Evolutionary conservation across 805 yeast genomes (phyloP), one percentile per base, ranked within the genome.

Genomic region (Spathaspora hagerdaliae): DNA sequence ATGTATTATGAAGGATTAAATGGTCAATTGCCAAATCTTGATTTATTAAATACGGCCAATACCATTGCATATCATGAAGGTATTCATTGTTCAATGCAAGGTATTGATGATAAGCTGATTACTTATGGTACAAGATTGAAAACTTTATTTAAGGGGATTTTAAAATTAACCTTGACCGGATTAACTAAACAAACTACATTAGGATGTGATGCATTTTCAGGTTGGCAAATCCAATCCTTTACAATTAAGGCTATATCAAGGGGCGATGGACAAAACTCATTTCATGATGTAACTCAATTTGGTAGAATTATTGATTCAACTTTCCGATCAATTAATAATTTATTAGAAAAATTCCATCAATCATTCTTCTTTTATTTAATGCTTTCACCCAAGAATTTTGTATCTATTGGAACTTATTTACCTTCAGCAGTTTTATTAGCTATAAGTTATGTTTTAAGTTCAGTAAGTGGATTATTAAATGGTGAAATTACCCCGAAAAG

Each of bases 1-100:
- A 62, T 94, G 38, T 73, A 69, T 40, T 92, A 88, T 60, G 89
- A 86, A 49, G 99, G 99, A 0, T 72, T 91, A 47, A 94, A 94
- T 59, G 99, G 99, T 15, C 97, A 90, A 64, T 74, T 91, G 52
- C 99, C 99, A 12, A 94, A 94, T 61, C 74, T 94, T 56, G 99
- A 94, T 66, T 67, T 94, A 45, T 69, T 94, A 39, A 94, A 94
- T 59, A 79, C 90, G 27, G 96, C 87, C 3, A 82, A 82, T n/a
- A 69, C 77, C 39, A 75, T 89, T 31, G 75, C 85, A 5, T 80
- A 81, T 49, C 89, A 87, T 57, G 97, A 91, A 65, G 84, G 84
- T 10, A 74, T 91, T 53, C 75, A 75, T 38, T 78, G 84, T 5
- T 75, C 87, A 12, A 64, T 92, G 37, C 95, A 90, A 53, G 75